These are phyloP conservation scores for Brassica hybrid DNA, from an alignment of 441 rosid species.

Conservation along the genomic window DNA sequence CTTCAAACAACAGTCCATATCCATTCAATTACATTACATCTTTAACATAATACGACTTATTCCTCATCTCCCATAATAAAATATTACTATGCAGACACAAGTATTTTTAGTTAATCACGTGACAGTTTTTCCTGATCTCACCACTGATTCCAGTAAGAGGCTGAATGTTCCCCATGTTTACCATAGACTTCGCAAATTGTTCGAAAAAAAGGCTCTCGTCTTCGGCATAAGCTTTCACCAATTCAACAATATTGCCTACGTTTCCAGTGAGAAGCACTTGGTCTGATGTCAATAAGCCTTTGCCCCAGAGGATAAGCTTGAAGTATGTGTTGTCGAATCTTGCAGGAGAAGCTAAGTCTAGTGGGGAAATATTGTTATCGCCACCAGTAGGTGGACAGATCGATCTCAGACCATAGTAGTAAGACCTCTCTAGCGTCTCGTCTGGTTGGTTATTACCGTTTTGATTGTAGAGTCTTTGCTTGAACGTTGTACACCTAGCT, in stretches of 20 bases:
- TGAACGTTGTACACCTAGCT: slow-evolving; percentile 83
- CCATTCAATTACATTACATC: slow-evolving; percentile 10
- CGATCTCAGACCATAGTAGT: slow-evolving; percentile 68
- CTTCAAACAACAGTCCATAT: not conserved
- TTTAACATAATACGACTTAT: slow-evolving; percentile 17
- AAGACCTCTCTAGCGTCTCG: slow-evolving; percentile 63
- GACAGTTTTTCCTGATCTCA: slow-evolving; percentile 77
- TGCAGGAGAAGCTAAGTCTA: slow-evolving; percentile 76
- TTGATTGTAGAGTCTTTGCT: slow-evolving; percentile 90
- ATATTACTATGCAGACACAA: not conserved
- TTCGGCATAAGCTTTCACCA: slow-evolving; percentile 68
- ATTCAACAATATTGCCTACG: slow-evolving; percentile 46
- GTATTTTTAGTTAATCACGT: slow-evolving; percentile 30
- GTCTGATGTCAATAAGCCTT: slow-evolving; percentile 84
- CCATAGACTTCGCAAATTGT: slow-evolving; percentile 84
- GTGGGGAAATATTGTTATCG: slow-evolving; percentile 75
- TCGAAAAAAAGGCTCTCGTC: slow-evolving; percentile 67
- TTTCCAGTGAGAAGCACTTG: slow-evolving; percentile 75
- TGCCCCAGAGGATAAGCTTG: slow-evolving; percentile 81
- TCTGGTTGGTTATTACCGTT: slow-evolving; percentile 85
- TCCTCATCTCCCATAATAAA: slow-evolving; percentile 17
- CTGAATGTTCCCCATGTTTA: slow-evolving; percentile 77
- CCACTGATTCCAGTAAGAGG: slow-evolving; percentile 74
- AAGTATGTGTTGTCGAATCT: slow-evolving; percentile 87
- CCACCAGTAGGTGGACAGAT: slow-evolving; percentile 79